These are phyloP conservation scores for Helianthus annuus DNA, from an alignment of 129 eudicot genomes.

Conservation along the genomic window DNA sequence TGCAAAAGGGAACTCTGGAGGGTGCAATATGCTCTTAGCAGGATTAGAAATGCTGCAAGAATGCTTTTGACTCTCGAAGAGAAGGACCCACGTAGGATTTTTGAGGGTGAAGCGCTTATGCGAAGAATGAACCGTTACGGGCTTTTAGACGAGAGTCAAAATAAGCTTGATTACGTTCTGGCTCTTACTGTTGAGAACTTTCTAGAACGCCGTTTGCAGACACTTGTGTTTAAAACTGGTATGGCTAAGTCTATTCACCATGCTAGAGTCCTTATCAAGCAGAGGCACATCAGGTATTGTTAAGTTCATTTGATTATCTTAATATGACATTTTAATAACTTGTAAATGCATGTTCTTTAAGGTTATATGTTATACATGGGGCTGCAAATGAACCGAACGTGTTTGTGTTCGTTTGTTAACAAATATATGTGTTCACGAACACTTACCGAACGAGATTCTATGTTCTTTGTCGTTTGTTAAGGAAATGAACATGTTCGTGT, in stretches of 20 bases:
- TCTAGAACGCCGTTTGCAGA: constrained; percentile 74
- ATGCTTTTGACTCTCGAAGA: constrained; percentile 76
- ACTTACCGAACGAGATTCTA: too few relatives aligned
- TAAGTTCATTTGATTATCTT: neutral
- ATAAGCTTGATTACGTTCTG: constrained; percentile 80
- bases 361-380: neutral
- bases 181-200: constrained; percentile 83
- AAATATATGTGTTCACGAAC: too few relatives aligned
- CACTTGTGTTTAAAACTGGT: constrained; percentile 74
- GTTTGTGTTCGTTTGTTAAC: too few relatives aligned
- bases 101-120: constrained; percentile 80
- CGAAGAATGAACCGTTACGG: constrained; percentile 79
- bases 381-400: too few relatives aligned
- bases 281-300: constrained; percentile 80
- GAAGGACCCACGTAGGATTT: constrained; percentile 78
- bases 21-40: constrained; percentile 79
- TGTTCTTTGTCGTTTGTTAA: too few relatives aligned
- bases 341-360: neutral
- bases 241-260: constrained; percentile 91
- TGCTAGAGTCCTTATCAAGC: constrained; percentile 82
- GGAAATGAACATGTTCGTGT: too few relatives aligned
- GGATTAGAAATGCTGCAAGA: constrained; percentile 75
- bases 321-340: neutral
- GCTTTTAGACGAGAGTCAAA: constrained; percentile 69
- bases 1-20: constrained; percentile 85